Conservation (phyloP, 305 asterid genomes). For the Solanum hybrid region DNA sequence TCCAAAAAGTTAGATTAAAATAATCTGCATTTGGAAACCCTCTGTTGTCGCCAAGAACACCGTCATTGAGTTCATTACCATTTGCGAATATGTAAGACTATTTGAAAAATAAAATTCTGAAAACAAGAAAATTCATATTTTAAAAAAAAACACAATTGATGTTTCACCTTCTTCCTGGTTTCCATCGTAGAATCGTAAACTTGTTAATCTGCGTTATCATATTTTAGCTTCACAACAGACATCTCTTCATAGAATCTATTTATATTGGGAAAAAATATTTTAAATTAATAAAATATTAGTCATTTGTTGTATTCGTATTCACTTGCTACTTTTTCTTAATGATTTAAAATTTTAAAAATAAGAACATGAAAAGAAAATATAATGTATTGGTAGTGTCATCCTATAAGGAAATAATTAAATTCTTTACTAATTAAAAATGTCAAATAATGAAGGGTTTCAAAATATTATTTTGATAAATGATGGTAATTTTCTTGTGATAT, state of each 20-base stretch:
- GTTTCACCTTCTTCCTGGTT: no score
- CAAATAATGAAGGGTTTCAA: neutral
- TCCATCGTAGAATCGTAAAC: neutral
- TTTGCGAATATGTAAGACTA: no score
- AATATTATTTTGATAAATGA: neutral
- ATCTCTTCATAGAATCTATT: neutral
- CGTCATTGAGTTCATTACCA: no score
- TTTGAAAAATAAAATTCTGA: no score
- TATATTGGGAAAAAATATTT: neutral
- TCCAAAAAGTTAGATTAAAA: no score
- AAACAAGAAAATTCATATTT: no score
- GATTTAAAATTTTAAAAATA: neutral
- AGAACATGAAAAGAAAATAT: neutral
- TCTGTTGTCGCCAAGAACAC: no score
- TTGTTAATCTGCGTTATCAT: neutral
- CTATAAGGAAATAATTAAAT: neutral
- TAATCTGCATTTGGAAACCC: no score
- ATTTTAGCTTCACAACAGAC: neutral
- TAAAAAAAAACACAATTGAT: no score
- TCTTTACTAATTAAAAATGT: neutral
- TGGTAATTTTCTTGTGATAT: no score
- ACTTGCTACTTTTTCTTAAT: neutral
- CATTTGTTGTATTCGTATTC: neutral
- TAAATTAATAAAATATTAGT: neutral
- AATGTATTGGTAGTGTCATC: neutral